Base-by-base conservation (phyloP, 202 grass and related monocot species). In the Musa balbisiana region DNA sequence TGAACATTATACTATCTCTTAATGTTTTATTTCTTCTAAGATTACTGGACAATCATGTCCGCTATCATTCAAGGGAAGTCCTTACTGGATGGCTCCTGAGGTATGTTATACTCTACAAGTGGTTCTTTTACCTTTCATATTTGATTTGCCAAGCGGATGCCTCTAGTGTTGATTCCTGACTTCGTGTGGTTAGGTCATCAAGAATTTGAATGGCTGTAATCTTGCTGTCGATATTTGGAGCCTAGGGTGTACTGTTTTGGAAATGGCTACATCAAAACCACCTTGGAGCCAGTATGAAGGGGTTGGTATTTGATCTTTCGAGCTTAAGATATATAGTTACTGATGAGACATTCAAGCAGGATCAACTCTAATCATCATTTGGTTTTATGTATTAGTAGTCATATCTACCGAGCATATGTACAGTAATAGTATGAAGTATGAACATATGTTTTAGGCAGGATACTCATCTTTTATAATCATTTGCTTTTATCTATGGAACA, bases 271-370 rank as follows among this genome's bases (percentile, higher is more conserved):
- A 25, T 92, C 95, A 87, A 98, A 94, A 87, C 95, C 95, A 83
- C 95, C 95, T 69, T 94, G 95, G 95, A 92, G 95, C 53, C 91
- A 99, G 77, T 99, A 99, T 82, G 95, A 99, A 89, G 95, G 95
- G 95, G 95, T 99, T 76, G 71, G 86, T 84, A 80, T 53, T 53
- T 86, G 56, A 51, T 81, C 64, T 75, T 79, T 50, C 2, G 52
- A 50, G 49, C 22, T 50, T 56, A 27, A 56, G 21, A 55, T 73
- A 70, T 4, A 10, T 51, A 69, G 3, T 62, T 17, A n/a, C 56
- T 60, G 17, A n/a, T 21, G 3, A 6, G 3, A 60, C 16, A 58
- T 16, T 58, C 3, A 4, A 19, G n/a, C 16, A 21, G 17, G 56
- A 60, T 17, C n/a, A 60, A 1, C 17, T 60, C n/a, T 19, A 33